Percentiles rank a stretch among this genome's conserved stretches.
Evolutionary conservation across 2,329 filamentous ascomycete genomes (phyloP).

Genomic region (Sporothrix dimorphospora): DNA sequence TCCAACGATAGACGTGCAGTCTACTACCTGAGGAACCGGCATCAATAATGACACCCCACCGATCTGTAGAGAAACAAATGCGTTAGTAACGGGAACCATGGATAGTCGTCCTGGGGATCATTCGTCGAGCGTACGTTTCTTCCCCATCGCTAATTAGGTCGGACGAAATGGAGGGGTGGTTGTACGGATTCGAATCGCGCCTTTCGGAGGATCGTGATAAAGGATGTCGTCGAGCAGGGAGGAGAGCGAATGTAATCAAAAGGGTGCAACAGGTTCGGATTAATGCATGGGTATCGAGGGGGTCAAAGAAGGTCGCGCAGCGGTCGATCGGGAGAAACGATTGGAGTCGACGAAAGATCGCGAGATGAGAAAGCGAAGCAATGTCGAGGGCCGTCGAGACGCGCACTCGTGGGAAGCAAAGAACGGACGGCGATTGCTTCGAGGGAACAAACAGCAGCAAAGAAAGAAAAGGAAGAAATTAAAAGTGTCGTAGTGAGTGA

Average conservation of each 20-base stretch:
- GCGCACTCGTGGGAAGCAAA: neutral
- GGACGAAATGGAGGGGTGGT: neutral
- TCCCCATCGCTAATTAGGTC: conserved; percentile 26
- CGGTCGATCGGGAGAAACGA: neutral
- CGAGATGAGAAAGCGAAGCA: neutral
- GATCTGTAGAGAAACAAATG: conserved; percentile 46
- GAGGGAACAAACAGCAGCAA: neutral
- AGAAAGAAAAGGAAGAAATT: neutral
- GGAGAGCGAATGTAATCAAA: neutral
- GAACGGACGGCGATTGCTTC: neutral
- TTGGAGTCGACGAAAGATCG: neutral
- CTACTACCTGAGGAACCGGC: conserved; percentile 97
- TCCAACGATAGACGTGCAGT: conserved; percentile 92
- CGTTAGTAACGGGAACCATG: neutral
- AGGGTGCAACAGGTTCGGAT: neutral
- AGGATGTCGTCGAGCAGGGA: neutral
- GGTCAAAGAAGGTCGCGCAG: neutral
- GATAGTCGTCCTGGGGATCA: too few species aligned
- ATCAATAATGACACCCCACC: conserved; percentile 94
- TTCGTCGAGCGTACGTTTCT: conserved; percentile 28
- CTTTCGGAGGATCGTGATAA: neutral
- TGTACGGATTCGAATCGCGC: neutral
- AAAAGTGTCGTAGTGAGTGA: conserved; percentile 19
- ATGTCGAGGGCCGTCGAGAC: neutral
- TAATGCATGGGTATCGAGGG: neutral